Conservation (phyloP, 192 early-diverging fungal species). For the Coemansia sp. region DNA sequence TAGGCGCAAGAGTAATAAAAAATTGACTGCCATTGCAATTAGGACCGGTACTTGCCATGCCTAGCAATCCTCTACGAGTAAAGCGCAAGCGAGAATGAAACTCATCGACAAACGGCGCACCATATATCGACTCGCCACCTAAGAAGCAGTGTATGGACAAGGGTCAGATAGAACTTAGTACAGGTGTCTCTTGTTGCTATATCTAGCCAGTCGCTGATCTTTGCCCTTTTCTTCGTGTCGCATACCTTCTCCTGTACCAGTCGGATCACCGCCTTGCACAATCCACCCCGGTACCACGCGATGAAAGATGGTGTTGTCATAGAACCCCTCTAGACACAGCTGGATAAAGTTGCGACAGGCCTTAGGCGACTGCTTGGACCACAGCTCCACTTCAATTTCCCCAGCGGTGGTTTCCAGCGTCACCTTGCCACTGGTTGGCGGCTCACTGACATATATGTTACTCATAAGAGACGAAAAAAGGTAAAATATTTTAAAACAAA, state of each 20-base stretch:
- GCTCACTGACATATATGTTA: conserved; percentile 53
- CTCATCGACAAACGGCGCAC: conserved; percentile 85
- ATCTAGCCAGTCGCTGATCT: background rate
- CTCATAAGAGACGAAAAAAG: conserved; percentile 29
- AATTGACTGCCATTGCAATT: conserved; percentile 92
- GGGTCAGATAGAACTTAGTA: background rate
- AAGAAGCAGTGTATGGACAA: background rate
- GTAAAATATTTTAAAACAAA: background rate
- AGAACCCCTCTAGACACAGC: conserved; percentile 89
- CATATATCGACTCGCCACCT: conserved; percentile 91
- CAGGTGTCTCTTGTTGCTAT: background rate
- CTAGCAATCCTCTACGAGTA: conserved; percentile 82
- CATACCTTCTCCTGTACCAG: conserved; percentile 71
- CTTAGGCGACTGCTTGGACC: conserved; percentile 92
- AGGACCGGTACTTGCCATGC: conserved; percentile 84
- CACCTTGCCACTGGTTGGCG: conserved; percentile 70
- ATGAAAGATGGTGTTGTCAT: conserved; percentile 89
- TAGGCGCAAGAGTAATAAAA: conserved; percentile 88
- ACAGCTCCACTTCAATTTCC: conserved; percentile 90
- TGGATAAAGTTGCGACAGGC: conserved; percentile 97
- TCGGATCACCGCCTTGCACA: conserved; percentile 94
- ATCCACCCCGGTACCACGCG: conserved; percentile 88
- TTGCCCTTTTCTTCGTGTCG: background rate
- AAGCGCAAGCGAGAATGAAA: conserved; percentile 94
- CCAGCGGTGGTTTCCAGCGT: conserved; percentile 84